These are phyloP conservation scores for Houttuynia cordata DNA, from an alignment of 164 flowering plant species.

Conservation along the genomic window DNA sequence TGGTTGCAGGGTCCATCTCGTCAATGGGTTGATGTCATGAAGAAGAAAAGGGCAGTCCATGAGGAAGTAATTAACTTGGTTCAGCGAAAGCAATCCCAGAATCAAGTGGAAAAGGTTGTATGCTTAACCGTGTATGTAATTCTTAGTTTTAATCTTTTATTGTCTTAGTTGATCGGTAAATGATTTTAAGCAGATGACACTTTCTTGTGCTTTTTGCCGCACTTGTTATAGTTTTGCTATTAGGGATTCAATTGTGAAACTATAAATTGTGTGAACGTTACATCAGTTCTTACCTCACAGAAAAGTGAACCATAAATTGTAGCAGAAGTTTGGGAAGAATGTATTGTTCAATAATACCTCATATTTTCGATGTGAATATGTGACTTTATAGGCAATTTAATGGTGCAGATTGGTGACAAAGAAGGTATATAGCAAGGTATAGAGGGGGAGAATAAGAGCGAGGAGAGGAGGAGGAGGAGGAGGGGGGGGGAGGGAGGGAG, in stretches of 20 bases:
- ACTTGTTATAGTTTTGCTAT: no score
- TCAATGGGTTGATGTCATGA: constrained; percentile 97
- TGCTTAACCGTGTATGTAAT: neutral
- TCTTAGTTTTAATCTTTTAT: no score
- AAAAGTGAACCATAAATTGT: no score
- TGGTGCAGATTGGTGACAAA: neutral
- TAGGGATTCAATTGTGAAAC: no score
- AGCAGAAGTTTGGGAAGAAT: neutral
- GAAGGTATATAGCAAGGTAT: neutral
- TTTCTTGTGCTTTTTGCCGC: no score
- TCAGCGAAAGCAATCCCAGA: constrained; percentile 40
- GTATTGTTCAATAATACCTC: no score
- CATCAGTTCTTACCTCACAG: no score
- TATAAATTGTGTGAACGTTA: no score
- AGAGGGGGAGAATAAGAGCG: neutral
- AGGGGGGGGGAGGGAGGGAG: no score
- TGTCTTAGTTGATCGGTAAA: no score
- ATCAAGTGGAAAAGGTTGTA: constrained; percentile 35
- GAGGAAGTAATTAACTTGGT: constrained; percentile 62
- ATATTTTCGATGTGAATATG: neutral
- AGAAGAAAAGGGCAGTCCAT: constrained; percentile 81
- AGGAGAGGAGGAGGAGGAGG: no score
- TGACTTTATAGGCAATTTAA: neutral
- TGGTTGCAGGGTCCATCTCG: constrained; percentile 22
- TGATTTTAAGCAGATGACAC: no score